Evolutionary conservation across 805 yeast species (phyloP).

Genomic region (Wickerhamiella lipophila): DNA sequence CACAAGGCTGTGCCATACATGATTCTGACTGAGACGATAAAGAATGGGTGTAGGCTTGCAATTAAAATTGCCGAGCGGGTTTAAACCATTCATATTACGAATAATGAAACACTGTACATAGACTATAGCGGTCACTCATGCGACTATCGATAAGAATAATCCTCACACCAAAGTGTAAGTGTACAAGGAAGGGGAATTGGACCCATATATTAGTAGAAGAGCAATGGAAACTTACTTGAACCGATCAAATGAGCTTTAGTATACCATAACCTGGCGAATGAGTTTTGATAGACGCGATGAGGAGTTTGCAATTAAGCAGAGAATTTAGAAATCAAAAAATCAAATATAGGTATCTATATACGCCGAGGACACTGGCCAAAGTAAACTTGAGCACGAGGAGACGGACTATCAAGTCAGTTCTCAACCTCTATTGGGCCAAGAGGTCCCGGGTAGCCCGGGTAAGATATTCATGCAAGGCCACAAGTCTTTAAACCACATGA

Average conservation of each 20-base stretch:
- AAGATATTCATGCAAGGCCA: not conserved
- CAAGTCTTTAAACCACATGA: not conserved
- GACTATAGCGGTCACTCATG: not conserved
- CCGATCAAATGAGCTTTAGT: too few relatives aligned
- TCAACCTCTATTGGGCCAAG: not conserved
- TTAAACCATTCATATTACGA: not conserved
- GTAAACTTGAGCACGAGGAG: too few relatives aligned
- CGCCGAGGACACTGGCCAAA: too few relatives aligned
- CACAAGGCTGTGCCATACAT: conserved; percentile 87
- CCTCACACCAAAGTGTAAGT: conserved; percentile 7
- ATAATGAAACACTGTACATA: not conserved
- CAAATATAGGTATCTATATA: too few relatives aligned
- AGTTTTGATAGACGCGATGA: too few relatives aligned
- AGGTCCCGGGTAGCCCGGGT: conserved; percentile 1
- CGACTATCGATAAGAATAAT: not conserved
- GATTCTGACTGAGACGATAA: conserved; percentile 77
- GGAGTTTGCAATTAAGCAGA: too few relatives aligned
- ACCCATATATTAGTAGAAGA: too few relatives aligned
- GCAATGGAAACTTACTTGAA: too few relatives aligned
- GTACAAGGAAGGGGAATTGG: too few relatives aligned
- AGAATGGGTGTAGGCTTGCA: conserved; percentile 72
- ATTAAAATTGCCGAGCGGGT: conserved; percentile 70
- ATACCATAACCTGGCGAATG: too few relatives aligned
- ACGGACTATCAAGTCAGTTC: not conserved
- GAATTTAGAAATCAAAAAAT: too few relatives aligned